Conservation (phyloP, 1,139 yeast genomes). For the Yamadazyma mexicana region DNA sequence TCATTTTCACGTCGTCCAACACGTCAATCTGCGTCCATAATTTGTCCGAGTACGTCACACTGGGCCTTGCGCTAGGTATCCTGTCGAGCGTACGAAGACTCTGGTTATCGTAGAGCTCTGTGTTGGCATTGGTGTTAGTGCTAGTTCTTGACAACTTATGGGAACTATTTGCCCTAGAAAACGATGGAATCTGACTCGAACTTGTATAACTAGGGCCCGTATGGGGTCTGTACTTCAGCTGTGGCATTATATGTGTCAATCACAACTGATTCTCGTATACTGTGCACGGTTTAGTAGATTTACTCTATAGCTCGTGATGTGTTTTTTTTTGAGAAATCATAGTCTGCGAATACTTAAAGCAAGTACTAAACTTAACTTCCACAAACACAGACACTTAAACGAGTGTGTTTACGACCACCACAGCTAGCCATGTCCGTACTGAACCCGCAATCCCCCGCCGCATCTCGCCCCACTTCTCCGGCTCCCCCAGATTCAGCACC, state of each 20-base stretch:
- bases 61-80: constrained; percentile 49
- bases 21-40: constrained; percentile 90
- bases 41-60: constrained; percentile 64
- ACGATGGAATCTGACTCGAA: constrained; percentile 10
- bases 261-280: too few species aligned
- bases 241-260: background rate
- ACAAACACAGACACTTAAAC: too few species aligned
- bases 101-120: constrained; percentile 19
- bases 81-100: constrained; percentile 43
- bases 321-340: too few species aligned
- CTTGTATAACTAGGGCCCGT: constrained; percentile 5
- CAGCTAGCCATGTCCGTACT: too few species aligned
- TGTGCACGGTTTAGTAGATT: too few species aligned
- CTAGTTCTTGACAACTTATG: constrained; percentile 27
- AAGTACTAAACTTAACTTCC: too few species aligned
- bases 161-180: constrained; percentile 17
- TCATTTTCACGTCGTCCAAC: constrained; percentile 71
- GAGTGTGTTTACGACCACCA: too few species aligned
- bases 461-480: background rate
- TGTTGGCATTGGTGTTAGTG: constrained; percentile 21
- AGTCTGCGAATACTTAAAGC: too few species aligned
- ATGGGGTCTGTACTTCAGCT: constrained; percentile 2
- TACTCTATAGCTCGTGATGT: too few species aligned
- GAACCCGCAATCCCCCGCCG: background rate
- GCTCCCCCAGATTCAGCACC: background rate